Base-by-base conservation (phyloP, 2,329 filamentous ascomycete species). In the Aspergillus brunneoviolaceus region DNA sequence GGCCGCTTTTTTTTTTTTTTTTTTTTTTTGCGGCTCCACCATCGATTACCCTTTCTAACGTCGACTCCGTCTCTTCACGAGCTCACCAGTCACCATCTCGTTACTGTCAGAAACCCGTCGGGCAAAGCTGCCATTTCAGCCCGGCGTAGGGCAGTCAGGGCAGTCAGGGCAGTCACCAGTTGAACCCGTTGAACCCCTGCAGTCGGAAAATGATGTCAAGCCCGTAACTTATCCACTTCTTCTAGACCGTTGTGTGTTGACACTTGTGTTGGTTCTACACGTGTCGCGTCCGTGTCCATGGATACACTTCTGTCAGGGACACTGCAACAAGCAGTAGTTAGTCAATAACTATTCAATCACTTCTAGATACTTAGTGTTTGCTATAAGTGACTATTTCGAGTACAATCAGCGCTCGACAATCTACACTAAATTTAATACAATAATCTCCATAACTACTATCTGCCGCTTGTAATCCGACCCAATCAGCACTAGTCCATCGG, bases 191-290 rank as follows among this genome's bases (percentile, higher is more conserved):
- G 33, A 45, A 45, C 16, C 16, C 16, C 6, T 45, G 39, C 16
- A 19, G 14, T 45, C 16, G 14, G 5, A 3, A 45, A 19, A 45
- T 45, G 39, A 45, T 45, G 39, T 45, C 39, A 45, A 45, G n/a
- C 14, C 12, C 33, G 23, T 23, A 5, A 23, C 23, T 6, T 16
- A 35, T 16, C 33, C 33, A 35, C 14, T 39, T 33, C 19, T 33
- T 57, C n/a, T 60, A 35, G 59, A 16, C 19, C 10, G 53, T 49
- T 39, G 54, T 16, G 48, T 60, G 60, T 60, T 62, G 57, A 57
- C 54, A 51, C 54, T 51, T n/a, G 6, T 53, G 55, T 49, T 60
- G 39, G 49, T 59, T 59, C 61, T 61, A 63, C 59, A 63, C 61
- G 61, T 63, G 61, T 63, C 56, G 59, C 29, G 49, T 45, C 39